phyloP scores from a whole-genome alignment of 2,329 filamentous ascomycete genomes.

The Pseudogymnoascus sp. region DNA sequence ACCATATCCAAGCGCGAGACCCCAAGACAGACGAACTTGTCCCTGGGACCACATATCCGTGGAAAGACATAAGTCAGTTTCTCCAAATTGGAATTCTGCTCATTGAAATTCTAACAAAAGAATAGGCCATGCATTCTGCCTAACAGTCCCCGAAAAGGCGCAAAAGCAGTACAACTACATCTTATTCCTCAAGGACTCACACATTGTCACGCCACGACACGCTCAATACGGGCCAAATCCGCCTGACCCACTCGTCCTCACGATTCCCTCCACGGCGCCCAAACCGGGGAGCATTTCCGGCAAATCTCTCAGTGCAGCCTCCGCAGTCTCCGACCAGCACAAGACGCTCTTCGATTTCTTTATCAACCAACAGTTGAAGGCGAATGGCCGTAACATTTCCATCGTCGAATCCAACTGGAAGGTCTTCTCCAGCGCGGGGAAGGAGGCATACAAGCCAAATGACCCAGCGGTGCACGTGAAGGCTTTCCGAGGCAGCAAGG shows the following conservation, averaged over 20 bases:
- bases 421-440: slow-evolving; percentile 49
- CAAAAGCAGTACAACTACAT: slow-evolving; percentile 60
- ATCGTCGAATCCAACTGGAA: slow-evolving; percentile 46
- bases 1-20: slow-evolving; percentile 49
- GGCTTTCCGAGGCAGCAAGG: slow-evolving; percentile 59
- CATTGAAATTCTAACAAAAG: neutral
- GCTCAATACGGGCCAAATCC: slow-evolving; percentile 28
- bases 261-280: slow-evolving; percentile 49
- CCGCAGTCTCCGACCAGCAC: slow-evolving; percentile 51
- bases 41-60: slow-evolving; percentile 48
- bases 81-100: neutral
- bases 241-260: slow-evolving; percentile 57
- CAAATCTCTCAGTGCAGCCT: slow-evolving; percentile 40
- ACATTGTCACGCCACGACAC: slow-evolving; percentile 44
- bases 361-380: slow-evolving; percentile 43
- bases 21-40: slow-evolving; percentile 45
- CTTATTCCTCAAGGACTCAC: slow-evolving; percentile 47
- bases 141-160: slow-evolving; percentile 57
- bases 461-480: slow-evolving; percentile 60
- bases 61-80: slow-evolving; percentile 53
- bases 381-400: slow-evolving; percentile 38
- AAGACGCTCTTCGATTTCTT: slow-evolving; percentile 54
- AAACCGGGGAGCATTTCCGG: slow-evolving; percentile 52
- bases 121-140: slow-evolving; percentile 53
- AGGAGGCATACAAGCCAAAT: slow-evolving; percentile 48